Evolutionary conservation across 2,329 filamentous ascomycete species (phyloP), one percentile per base, ranked within the genome.

Genomic region (Cadophora sp.): DNA sequence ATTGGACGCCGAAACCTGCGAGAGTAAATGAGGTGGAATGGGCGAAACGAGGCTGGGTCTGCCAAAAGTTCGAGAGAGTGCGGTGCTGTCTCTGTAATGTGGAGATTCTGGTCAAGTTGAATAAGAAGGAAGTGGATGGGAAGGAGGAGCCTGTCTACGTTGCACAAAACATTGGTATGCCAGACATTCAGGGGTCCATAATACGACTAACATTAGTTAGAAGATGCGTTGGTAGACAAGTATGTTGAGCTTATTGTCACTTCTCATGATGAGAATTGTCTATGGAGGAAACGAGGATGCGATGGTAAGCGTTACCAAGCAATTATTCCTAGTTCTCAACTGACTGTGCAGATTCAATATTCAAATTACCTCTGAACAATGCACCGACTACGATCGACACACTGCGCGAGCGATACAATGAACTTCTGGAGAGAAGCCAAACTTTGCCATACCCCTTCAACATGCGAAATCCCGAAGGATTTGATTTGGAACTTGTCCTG

Each of bases 41-140:
- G 96, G 94, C 94, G 0, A 97, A 95, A 82, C 84, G 92, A 66
- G 95, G 95, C 0, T 99, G 96, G 95, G 84, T 90, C 4, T 97
- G 95, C 74, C 88, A 91, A 55, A 91, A 91, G 73, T 89, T 89
- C 71, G 94, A 97, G 79, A 91, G 91, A 4, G 93, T 98, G 18
- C 88, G 89, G 20, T 99, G 96, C 77, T 89, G 91, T 48, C 88
- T 94, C 2, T 99, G 96, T 76, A 90, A 91, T 76, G 90, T 91
- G 74, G 92, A 96, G 73, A 83, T 97, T 48, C 86, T 96, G 4
- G 91, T 98, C 62, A 93, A 92, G 79, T 82, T 97, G 41, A 89
- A 87, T 73, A 84, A 84, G 64, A 87, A 85, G 74, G 84, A 84
- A 74, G 83, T 83, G 4, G 84, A 87, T 45, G 86, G 86, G 14